Evolutionary conservation across 345 rosid genomes (phyloP).

Genomic region (Abelmoschus esculentus): DNA sequence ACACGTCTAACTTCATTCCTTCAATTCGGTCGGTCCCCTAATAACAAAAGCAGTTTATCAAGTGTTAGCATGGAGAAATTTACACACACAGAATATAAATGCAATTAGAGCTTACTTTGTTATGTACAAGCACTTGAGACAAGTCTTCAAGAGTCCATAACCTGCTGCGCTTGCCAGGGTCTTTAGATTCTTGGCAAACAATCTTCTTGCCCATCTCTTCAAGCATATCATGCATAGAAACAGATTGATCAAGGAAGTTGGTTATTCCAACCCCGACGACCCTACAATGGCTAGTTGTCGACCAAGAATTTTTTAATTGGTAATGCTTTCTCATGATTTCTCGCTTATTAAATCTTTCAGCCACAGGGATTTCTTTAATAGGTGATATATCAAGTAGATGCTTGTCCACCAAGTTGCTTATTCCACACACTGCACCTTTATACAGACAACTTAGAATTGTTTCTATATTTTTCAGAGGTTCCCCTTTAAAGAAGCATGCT

Average conservation of each 20-base stretch:
- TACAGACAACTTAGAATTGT: neutral
- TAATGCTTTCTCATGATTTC: no score
- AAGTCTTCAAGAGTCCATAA: slow-evolving; percentile 13
- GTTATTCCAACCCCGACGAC: no score
- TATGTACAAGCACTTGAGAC: slow-evolving; percentile 10
- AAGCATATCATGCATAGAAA: neutral
- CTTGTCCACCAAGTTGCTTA: neutral
- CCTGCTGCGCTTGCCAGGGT: slow-evolving; percentile 19
- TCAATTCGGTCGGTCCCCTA: slow-evolving; percentile 22
- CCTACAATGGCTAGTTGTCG: no score
- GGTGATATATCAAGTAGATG: neutral
- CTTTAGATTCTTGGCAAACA: slow-evolving; percentile 13
- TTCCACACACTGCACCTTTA: neutral
- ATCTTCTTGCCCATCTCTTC: neutral
- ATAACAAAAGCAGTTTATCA: neutral
- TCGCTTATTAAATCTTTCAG: no score
- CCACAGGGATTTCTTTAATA: neutral
- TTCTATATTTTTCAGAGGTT: neutral
- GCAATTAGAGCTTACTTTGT: slow-evolving; percentile 5
- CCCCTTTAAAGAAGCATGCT: neutral
- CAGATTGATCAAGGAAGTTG: neutral
- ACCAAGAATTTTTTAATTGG: no score
- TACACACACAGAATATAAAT: neutral
- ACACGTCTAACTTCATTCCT: slow-evolving; percentile 15
- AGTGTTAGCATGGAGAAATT: neutral